These are phyloP conservation scores for Aspergillus texensis DNA, from an alignment of 2,329 filamentous ascomycete genomes.

Conservation along the genomic window DNA sequence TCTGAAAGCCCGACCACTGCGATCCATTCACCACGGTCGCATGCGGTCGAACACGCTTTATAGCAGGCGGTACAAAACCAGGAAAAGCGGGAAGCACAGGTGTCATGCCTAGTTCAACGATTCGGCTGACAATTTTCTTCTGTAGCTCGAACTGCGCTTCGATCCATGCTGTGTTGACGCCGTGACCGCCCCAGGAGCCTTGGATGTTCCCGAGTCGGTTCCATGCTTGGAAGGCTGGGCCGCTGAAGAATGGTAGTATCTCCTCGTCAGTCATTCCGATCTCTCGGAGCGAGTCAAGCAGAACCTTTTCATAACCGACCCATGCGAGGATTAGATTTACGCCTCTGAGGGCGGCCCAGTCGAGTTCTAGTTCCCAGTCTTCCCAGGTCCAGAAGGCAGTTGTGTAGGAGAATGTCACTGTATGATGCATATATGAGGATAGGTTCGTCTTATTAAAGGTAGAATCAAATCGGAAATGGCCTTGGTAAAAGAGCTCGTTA, in stretches of 20 bases:
- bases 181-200: constrained; percentile 51
- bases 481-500: background rate
- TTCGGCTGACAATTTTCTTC: background rate
- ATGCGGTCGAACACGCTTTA: background rate
- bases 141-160: background rate
- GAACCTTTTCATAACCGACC: constrained; percentile 56
- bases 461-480: background rate
- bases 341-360: constrained; percentile 57
- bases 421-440: background rate
- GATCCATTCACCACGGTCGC: background rate
- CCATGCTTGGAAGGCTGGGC: constrained; percentile 57
- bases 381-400: constrained; percentile 56
- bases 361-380: constrained; percentile 57
- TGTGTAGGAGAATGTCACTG: constrained; percentile 57
- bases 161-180: too few species aligned
- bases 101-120: background rate
- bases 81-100: background rate
- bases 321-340: constrained; percentile 57
- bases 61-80: background rate
- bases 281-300: constrained; percentile 52
- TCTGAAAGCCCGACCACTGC: background rate
- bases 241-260: constrained; percentile 52
- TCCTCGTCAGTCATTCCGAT: constrained; percentile 49
- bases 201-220: constrained; percentile 60
- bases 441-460: background rate